A percentile compares a stretch with the other conserved stretches of the same genome.
Conservation (phyloP, 73 alveolate genomes). For the Uronychia setigera region DNA sequence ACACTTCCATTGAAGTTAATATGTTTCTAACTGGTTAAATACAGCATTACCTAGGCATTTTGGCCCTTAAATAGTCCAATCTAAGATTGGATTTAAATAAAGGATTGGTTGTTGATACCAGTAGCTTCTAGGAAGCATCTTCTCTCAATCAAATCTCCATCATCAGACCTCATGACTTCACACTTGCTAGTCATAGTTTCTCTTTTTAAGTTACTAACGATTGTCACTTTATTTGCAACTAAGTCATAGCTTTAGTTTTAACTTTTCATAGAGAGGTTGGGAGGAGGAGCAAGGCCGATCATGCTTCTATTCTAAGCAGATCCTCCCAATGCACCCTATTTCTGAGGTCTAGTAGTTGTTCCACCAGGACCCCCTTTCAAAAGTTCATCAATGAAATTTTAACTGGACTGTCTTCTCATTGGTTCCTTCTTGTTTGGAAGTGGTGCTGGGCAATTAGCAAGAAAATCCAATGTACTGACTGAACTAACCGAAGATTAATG, state of each 20-base stretch:
- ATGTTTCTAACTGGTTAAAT: not conserved
- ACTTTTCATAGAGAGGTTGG: not conserved
- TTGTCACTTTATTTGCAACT: not conserved
- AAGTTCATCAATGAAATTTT: not conserved
- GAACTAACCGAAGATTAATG: not conserved
- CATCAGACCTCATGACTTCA: not conserved
- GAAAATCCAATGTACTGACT: not conserved
- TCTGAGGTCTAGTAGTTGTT: not conserved
- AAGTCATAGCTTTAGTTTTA: not conserved
- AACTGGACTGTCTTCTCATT: not conserved
- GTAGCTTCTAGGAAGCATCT: not conserved
- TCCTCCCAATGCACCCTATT: not conserved
- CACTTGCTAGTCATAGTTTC: not conserved
- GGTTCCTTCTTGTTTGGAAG: not conserved
- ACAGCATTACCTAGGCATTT: not conserved
- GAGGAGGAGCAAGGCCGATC: conserved; percentile 1
- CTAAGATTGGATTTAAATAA: not conserved
- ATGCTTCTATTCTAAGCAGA: not conserved
- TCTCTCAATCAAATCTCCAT: not conserved
- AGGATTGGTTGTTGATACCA: not conserved
- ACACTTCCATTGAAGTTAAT: not conserved
- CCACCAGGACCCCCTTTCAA: not conserved
- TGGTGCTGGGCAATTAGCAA: not conserved
- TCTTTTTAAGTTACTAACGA: not conserved
- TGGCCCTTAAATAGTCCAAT: not conserved